Base-by-base conservation (phyloP, 495 filamentous ascomycete species). In the Neurospora tetraspora region DNA sequence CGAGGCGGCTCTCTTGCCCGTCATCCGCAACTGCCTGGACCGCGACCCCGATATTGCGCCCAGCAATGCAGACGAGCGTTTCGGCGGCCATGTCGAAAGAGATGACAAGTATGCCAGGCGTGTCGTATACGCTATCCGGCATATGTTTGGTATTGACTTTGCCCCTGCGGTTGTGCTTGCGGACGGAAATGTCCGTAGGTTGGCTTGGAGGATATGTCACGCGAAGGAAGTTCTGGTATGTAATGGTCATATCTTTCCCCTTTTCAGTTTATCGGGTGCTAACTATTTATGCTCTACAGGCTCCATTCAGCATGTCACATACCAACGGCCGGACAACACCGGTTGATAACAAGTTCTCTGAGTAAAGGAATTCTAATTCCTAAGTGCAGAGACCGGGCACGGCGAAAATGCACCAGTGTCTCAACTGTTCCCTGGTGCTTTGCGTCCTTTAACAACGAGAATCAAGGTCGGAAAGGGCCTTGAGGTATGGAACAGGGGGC, bases 81-180 rank as follows among this genome's bases (percentile, higher is more conserved):
- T 95, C 77, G 94, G 96, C 8, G 85, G 86, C 71, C 85, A 92
- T 53, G 92, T 97, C 11, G 92, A 97, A 77, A 84, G 93, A 11
- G 91, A 97, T 68, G 89, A 91, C 73, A 97, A 97, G 79, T 98
- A 92, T 74, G 92, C 94, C 20, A 92, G 89, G 79, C 82, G 96
- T 45, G 89, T 98, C 39, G 93, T 98, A 0, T 98, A 95, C 83
- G 96, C 96, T 11, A 92, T 98, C 43, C 91, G 91, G 71, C 93
- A 97, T 81, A 98, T 97, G 95, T 99, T 99, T 78, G 96, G 96
- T 71, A 91, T 99, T 73, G 96, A 99, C 80, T 91, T 99, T 74
- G 93, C 96, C 8, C 91, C 94, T 4, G 93, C 93, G 69, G 96
- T 99, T 14, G 96, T 99, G 53, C 89, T 91, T 71, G 93, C 94